Evolutionary conservation across 2,329 filamentous ascomycete genomes (phyloP).

Genomic region (Colletotrichum scovillei): DNA sequence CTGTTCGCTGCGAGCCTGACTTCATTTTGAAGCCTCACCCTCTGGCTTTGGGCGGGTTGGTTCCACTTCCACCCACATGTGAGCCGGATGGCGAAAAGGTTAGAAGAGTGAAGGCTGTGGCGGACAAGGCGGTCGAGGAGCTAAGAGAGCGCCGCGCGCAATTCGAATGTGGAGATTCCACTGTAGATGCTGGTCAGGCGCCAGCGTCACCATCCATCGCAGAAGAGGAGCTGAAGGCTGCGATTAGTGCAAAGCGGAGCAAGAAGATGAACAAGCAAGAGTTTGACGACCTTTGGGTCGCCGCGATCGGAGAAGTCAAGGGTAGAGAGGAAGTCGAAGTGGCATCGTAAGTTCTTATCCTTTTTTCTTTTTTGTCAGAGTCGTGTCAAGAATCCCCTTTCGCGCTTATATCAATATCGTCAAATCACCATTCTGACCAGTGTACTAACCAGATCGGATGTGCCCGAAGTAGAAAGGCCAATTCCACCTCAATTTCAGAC

Average conservation of each 20-base stretch:
- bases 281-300: constrained; percentile 88
- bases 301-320: constrained; percentile 79
- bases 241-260: constrained; percentile 79
- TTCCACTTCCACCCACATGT: constrained; percentile 91
- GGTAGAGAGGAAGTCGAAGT: constrained; percentile 70
- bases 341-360: constrained; percentile 62
- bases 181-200: constrained; percentile 69
- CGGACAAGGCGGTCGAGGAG: constrained; percentile 87
- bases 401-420: constrained; percentile 17
- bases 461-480: constrained; percentile 77
- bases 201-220: constrained; percentile 68
- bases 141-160: constrained; percentile 87
- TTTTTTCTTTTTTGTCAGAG: constrained; percentile 17
- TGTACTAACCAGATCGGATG: constrained; percentile 87
- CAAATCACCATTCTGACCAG: constrained; percentile 61
- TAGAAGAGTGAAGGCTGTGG: constrained; percentile 85
- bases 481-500: constrained; percentile 70
- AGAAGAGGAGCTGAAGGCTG: constrained; percentile 81
- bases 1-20: constrained; percentile 84
- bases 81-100: constrained; percentile 96
- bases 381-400: constrained; percentile 3
- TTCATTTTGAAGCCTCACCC: constrained; percentile 90
- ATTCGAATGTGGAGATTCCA: constrained; percentile 86
- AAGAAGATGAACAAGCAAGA: constrained; percentile 88
- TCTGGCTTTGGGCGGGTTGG: constrained; percentile 79